Percentiles rank a stretch among this genome's conserved stretches.
phyloP scores from a whole-genome alignment of 371 early-diverging fungal genomes.

The Zychaea mexicana region DNA sequence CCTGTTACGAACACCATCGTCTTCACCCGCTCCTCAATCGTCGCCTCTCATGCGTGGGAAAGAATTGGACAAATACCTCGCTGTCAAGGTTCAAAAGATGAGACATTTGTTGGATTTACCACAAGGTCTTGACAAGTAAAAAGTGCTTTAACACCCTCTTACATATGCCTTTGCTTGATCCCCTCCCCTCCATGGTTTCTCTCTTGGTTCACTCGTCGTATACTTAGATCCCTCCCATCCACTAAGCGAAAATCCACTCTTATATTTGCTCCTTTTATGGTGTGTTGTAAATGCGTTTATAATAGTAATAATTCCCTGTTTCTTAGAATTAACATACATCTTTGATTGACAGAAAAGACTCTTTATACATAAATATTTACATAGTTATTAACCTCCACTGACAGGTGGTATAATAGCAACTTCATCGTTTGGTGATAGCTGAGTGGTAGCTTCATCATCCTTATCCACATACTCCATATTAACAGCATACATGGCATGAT shows the following conservation, averaged over 20 bases:
- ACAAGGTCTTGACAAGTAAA: slow-evolving; percentile 14
- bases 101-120: slow-evolving; percentile 84
- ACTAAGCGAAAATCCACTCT: too few species aligned
- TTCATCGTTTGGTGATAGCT: slow-evolving; percentile 55
- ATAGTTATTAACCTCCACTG: slow-evolving; percentile 63
- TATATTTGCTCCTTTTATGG: too few species aligned
- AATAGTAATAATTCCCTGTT: not conserved
- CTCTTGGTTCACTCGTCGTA: too few species aligned
- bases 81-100: slow-evolving; percentile 87
- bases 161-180: not conserved
- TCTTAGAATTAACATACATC: too few species aligned
- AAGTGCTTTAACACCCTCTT: not conserved
- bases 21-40: slow-evolving; percentile 19
- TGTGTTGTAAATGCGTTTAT: too few species aligned
- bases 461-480: slow-evolving; percentile 71
- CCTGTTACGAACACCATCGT: slow-evolving; percentile 27
- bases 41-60: slow-evolving; percentile 15
- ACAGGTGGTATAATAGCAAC: slow-evolving; percentile 80
- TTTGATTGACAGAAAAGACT: too few species aligned
- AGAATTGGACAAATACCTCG: slow-evolving; percentile 82
- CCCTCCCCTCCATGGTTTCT: too few species aligned
- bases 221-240: too few species aligned
- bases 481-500: slow-evolving; percentile 62
- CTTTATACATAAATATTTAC: not conserved
- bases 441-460: slow-evolving; percentile 26